Evolutionary conservation across 2,329 filamentous ascomycete species (phyloP), one percentile per base, ranked within the genome.

Genomic region (Stagonosporopsis vannaccii): DNA sequence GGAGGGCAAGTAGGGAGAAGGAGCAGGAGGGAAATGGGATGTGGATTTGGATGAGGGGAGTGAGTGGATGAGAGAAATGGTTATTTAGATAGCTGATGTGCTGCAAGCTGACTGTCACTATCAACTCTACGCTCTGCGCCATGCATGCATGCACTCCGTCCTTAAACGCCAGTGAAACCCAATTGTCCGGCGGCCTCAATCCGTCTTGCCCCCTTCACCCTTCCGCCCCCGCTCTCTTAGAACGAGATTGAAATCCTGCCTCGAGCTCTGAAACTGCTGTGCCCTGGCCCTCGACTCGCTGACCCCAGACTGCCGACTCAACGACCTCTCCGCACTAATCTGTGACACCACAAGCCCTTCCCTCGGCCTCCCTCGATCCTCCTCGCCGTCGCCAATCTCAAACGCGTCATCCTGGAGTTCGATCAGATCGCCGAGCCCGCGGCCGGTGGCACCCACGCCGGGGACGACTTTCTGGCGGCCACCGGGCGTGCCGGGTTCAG

Each of bases 401-500:
- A 82, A 81, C 19, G 82, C 81, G 67, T 91, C 87, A 19, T 76
- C 73, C 50, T 86, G 82, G 58, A 92, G 79, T 72, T 92, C 90
- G 68, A 92, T 92, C 36, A 91, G 75, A 74, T 92, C 89, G 4
- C 84, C 81, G 13, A 84, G 72, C 6, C 79, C 81, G 15, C 81
- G 80, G 3, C 78, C 77, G 7, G 78, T 60, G 69, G 70, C 65
- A 72, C 81, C 66, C 19, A 75, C 70, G 65, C 65, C 73, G 68
- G 57, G 75, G 1, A 72, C 69, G 39, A 70, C 71, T 17, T 66
- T 68, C 25, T 71, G 71, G 4, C 70, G 67, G 40, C 69, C 66
- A 6, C 68, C 68, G 8, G 68, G 68, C 3, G 46, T 78, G 50
- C 51, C 69, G 51, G 56, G 74, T 63, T 67, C 74, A 36, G 72